phyloP scores from a whole-genome alignment of 768 basidiomycete species.

The Aureoboletus auriporus region DNA sequence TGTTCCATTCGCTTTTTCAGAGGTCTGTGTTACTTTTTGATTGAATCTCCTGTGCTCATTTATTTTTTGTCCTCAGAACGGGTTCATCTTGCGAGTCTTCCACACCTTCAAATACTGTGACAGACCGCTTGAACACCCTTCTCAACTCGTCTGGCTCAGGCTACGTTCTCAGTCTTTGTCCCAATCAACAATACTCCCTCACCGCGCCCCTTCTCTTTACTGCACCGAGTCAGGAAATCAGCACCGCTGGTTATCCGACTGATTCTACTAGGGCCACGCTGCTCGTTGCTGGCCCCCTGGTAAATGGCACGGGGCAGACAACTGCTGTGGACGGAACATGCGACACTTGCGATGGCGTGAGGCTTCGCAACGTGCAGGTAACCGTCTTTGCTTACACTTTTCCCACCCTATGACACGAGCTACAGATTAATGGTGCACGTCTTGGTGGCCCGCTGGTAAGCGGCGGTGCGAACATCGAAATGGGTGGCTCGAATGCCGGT shows the following conservation, averaged over 20 bases:
- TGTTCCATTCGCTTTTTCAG: slow-evolving; percentile 7
- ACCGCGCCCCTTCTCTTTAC: slow-evolving; percentile 64
- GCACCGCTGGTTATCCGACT: slow-evolving; percentile 71
- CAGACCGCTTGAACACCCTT: slow-evolving; percentile 61
- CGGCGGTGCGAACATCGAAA: slow-evolving; percentile 80
- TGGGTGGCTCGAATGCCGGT: slow-evolving; percentile 69
- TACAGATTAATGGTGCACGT: slow-evolving; percentile 72
- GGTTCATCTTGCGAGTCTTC: slow-evolving; percentile 33
- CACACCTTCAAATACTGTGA: slow-evolving; percentile 56
- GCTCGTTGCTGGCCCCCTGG: slow-evolving; percentile 60
- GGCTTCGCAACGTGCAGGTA: slow-evolving; percentile 71
- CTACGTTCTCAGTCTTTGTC: slow-evolving; percentile 66
- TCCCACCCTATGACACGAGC: background rate
- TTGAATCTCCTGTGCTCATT: slow-evolving; percentile 6
- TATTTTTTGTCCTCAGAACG: background rate
- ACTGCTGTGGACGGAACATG: slow-evolving; percentile 72
- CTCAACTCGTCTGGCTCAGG: slow-evolving; percentile 64
- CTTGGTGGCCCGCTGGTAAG: slow-evolving; percentile 43
- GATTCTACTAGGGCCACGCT: slow-evolving; percentile 65
- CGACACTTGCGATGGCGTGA: slow-evolving; percentile 51
- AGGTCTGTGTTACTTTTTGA: slow-evolving; percentile 8
- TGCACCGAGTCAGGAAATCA: slow-evolving; percentile 73
- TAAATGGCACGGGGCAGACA: slow-evolving; percentile 62
- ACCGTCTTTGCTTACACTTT: background rate
- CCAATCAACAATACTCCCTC: slow-evolving; percentile 56